A percentile compares a stretch with the other conserved stretches of the same genome.
phyloP scores from a whole-genome alignment of 2,329 filamentous ascomycete species.

The Paraphoma sp. region DNA sequence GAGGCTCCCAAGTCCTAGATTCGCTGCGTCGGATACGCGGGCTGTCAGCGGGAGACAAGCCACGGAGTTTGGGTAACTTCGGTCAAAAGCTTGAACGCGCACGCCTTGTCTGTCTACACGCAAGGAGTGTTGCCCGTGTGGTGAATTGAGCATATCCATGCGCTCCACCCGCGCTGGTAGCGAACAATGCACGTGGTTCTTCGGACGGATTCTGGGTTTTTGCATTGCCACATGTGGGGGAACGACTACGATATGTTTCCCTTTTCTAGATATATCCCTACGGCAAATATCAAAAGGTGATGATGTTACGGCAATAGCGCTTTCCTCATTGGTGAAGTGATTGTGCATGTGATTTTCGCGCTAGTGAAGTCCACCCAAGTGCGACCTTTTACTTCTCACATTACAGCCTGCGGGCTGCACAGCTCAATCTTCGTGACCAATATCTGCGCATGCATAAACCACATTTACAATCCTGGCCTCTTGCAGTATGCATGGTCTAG shows the following conservation, averaged over 20 bases:
- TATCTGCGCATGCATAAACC: no score
- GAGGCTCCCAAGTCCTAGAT: slow-evolving; percentile 71
- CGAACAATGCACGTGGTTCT: slow-evolving; percentile 44
- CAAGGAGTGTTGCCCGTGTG: slow-evolving; percentile 33
- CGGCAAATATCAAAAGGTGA: slow-evolving; percentile 47
- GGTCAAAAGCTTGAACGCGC: slow-evolving; percentile 27
- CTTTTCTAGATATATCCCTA: slow-evolving; percentile 43
- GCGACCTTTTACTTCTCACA: not conserved
- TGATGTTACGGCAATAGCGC: slow-evolving; percentile 37
- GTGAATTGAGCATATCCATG: slow-evolving; percentile 39
- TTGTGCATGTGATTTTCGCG: slow-evolving; percentile 28
- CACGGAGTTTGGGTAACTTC: slow-evolving; percentile 34
- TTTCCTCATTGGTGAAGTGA: slow-evolving; percentile 31
- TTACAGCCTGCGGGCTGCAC: not conserved
- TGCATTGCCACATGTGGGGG: slow-evolving; percentile 48
- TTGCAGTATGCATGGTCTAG: no score
- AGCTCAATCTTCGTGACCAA: slow-evolving; percentile 8
- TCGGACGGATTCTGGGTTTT: slow-evolving; percentile 47
- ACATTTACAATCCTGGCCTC: no score
- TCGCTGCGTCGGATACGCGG: slow-evolving; percentile 29
- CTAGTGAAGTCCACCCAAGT: slow-evolving; percentile 20
- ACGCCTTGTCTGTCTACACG: slow-evolving; percentile 25
- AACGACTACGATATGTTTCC: slow-evolving; percentile 43
- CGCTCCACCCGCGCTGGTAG: slow-evolving; percentile 39
- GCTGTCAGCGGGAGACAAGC: slow-evolving; percentile 31